phyloP scores from a whole-genome alignment of 495 filamentous ascomycete species.

The Cryomyces minteri region DNA sequence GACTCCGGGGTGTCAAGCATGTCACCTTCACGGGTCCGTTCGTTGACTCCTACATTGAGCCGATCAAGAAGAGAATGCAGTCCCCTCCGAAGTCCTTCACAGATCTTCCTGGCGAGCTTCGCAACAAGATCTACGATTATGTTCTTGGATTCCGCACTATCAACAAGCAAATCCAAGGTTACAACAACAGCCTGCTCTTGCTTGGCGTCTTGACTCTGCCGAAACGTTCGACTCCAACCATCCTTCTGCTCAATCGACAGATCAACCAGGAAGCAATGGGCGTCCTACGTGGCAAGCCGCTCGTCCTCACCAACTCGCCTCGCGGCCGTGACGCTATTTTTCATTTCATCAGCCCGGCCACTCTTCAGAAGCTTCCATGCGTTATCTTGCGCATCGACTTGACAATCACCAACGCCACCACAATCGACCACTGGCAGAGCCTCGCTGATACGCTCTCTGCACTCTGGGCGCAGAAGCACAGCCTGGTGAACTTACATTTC shows the following conservation, averaged over 20 bases:
- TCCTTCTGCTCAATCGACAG: slow-evolving; percentile 10
- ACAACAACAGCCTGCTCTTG: slow-evolving; percentile 4
- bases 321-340: too few species aligned
- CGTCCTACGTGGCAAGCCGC: background rate
- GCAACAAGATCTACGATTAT: slow-evolving; percentile 9
- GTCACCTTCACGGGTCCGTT: slow-evolving; percentile 5
- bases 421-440: background rate
- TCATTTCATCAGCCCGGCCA: too few species aligned
- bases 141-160: slow-evolving; percentile 2
- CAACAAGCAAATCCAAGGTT: background rate
- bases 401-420: background rate
- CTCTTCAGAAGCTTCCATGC: background rate
- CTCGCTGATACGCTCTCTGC: background rate
- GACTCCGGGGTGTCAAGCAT: slow-evolving; percentile 2
- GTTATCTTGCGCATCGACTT: slow-evolving; percentile 3
- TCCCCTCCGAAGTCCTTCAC: slow-evolving; percentile 4
- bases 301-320: background rate
- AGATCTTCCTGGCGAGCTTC: slow-evolving; percentile 6
- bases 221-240: slow-evolving; percentile 2
- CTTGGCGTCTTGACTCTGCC: slow-evolving; percentile 11
- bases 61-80: slow-evolving; percentile 7
- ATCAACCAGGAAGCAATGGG: slow-evolving; percentile 6
- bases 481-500: slow-evolving; percentile 1
- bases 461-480: background rate
- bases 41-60: background rate